Conservation (phyloP, 1,284 basidiomycete genomes). For the Marasmius tenuissimus region DNA sequence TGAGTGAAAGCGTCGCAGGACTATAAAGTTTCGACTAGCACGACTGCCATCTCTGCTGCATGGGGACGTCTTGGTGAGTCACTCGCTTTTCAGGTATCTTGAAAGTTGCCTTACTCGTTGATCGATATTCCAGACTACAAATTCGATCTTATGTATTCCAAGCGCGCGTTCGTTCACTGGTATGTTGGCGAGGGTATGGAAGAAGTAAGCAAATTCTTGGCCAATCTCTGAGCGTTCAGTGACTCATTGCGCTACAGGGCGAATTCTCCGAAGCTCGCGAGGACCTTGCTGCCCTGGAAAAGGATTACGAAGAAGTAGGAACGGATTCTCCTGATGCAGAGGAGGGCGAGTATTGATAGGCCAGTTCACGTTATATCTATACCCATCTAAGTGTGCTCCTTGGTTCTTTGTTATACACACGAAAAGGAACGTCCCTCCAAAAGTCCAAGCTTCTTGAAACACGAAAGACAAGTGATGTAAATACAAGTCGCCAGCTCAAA, state of each 20-base stretch:
- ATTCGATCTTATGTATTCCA: conserved; percentile 97
- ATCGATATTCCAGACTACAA: conserved; percentile 75
- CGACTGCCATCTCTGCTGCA: conserved; percentile 91
- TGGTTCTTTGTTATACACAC: too few species aligned
- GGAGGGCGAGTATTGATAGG: conserved; percentile 69
- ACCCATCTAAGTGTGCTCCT: not conserved
- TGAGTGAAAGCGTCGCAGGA: not conserved
- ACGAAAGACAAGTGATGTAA: too few species aligned
- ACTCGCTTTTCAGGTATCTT: not conserved
- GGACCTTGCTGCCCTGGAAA: conserved; percentile 95
- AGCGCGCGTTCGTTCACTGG: conserved; percentile 97
- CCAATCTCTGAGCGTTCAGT: not conserved
- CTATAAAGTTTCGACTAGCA: conserved; percentile 45
- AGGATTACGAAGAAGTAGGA: conserved; percentile 96
- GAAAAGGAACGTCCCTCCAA: too few species aligned
- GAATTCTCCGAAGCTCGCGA: conserved; percentile 98
- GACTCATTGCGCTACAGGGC: conserved; percentile 45
- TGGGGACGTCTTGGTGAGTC: conserved; percentile 85
- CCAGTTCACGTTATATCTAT: not conserved
- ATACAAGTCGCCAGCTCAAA: conserved; percentile 38
- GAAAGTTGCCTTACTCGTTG: not conserved
- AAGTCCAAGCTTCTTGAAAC: too few species aligned
- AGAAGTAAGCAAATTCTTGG: conserved; percentile 47
- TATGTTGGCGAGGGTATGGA: conserved; percentile 99
- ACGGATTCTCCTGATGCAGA: conserved; percentile 87